phyloP scores from a whole-genome alignment of 129 eudicot genomes.

The Centella asiatica region DNA sequence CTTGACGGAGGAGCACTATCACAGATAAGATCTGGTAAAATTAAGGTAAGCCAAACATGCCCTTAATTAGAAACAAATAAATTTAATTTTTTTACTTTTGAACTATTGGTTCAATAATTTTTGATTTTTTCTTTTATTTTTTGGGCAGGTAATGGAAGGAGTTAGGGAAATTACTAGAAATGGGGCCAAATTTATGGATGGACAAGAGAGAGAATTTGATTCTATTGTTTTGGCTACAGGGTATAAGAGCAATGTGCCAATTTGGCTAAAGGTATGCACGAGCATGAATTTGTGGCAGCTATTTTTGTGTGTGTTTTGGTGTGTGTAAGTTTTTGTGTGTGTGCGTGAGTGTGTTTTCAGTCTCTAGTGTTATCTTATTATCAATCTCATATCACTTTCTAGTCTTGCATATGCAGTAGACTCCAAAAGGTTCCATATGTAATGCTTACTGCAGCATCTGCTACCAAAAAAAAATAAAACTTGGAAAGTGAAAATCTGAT shows the following conservation, averaged over 20 bases:
- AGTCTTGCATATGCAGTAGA: slow-evolving; percentile 6
- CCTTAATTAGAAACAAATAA: background rate
- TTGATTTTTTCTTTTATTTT: background rate
- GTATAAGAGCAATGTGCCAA: slow-evolving; percentile 72
- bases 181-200: slow-evolving; percentile 63
- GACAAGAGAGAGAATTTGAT: slow-evolving; percentile 61
- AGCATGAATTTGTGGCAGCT: background rate
- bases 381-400: slow-evolving; percentile 12
- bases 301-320: background rate
- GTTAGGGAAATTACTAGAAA: slow-evolving; percentile 56
- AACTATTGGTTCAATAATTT: background rate
- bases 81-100: background rate
- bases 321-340: slow-evolving; percentile 1
- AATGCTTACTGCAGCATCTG: slow-evolving; percentile 2
- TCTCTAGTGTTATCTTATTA: slow-evolving; percentile 8
- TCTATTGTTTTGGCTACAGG: slow-evolving; percentile 70
- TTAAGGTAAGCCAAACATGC: slow-evolving; percentile 28
- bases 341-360: background rate
- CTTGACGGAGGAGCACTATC: slow-evolving; percentile 41
- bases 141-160: slow-evolving; percentile 20
- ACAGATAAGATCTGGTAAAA: slow-evolving; percentile 34
- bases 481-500: slow-evolving; percentile 13
- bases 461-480: slow-evolving; percentile 3
- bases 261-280: slow-evolving; percentile 61
- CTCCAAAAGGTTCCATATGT: slow-evolving; percentile 6